Percentiles rank a stretch among this genome's conserved stretches.
Evolutionary conservation across 208 protist species (phyloP).

Genomic region (Borovskyia barvae): DNA sequence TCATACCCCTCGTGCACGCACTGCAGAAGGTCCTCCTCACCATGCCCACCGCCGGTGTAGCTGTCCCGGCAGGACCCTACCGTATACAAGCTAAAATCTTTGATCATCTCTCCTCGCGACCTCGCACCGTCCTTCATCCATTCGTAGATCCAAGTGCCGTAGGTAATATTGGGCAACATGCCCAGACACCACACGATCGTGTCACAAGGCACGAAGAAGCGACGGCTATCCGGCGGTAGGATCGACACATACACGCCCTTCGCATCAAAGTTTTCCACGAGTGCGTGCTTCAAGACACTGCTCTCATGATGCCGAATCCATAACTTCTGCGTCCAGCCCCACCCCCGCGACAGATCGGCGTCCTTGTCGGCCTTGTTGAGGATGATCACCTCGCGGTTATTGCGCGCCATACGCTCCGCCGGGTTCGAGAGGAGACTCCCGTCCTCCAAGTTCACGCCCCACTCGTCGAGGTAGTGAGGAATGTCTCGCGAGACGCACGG

Average conservation of each 20-base stretch:
- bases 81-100: constrained; percentile 78
- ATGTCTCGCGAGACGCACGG: constrained; percentile 71
- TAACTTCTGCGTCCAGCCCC: constrained; percentile 81
- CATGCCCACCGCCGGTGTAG: constrained; percentile 69
- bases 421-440: constrained; percentile 34
- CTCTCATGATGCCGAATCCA: constrained; percentile 77
- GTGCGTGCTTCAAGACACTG: constrained; percentile 59
- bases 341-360: constrained; percentile 73
- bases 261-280: constrained; percentile 70
- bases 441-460: constrained; percentile 78
- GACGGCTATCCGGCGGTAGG: constrained; percentile 37
- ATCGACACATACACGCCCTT: constrained; percentile 66
- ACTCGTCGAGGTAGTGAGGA: constrained; percentile 72
- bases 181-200: constrained; percentile 84
- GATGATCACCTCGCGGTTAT: constrained; percentile 78
- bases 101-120: constrained; percentile 70
- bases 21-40: constrained; percentile 83
- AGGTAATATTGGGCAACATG: constrained; percentile 77
- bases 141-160: constrained; percentile 85
- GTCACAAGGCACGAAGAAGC: constrained; percentile 72
- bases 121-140: constrained; percentile 86
- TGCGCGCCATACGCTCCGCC: constrained; percentile 42
- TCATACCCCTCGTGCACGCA: constrained; percentile 86
- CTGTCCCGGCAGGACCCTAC: constrained; percentile 76
- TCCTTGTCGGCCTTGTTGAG: constrained; percentile 81